These are phyloP conservation scores for Adansonia digitata DNA, from an alignment of 345 rosid genomes.

Conservation along the genomic window DNA sequence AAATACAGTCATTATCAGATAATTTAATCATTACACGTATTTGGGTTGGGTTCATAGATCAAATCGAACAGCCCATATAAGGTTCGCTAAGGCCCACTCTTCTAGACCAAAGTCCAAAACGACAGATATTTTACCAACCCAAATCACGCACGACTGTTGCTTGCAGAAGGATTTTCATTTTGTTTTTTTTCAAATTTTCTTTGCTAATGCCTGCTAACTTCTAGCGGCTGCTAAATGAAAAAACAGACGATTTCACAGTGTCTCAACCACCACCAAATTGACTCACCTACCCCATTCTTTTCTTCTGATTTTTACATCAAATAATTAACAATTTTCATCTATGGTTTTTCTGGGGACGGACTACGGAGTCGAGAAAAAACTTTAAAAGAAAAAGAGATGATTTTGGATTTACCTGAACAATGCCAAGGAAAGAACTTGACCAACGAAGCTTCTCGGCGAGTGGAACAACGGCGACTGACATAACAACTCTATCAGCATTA, in stretches of 20 bases:
- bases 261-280: neutral
- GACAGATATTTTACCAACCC: too few species aligned
- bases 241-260: neutral
- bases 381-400: neutral
- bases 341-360: neutral
- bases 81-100: neutral
- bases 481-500: slow-evolving; percentile 88
- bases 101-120: neutral
- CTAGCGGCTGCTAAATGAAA: too few species aligned
- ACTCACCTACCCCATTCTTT: neutral
- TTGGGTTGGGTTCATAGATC: neutral
- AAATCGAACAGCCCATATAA: neutral
- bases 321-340: neutral
- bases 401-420: slow-evolving; percentile 66
- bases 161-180: too few species aligned
- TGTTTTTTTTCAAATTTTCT: too few species aligned
- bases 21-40: neutral
- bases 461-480: slow-evolving; percentile 94
- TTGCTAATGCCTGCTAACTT: too few species aligned
- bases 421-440: slow-evolving; percentile 86
- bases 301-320: neutral
- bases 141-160: too few species aligned
- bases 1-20: neutral
- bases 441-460: slow-evolving; percentile 78
- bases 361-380: too few species aligned